Base-by-base conservation (phyloP, 2,329 filamentous ascomycete genomes). In the Hypoxylon sp. region DNA sequence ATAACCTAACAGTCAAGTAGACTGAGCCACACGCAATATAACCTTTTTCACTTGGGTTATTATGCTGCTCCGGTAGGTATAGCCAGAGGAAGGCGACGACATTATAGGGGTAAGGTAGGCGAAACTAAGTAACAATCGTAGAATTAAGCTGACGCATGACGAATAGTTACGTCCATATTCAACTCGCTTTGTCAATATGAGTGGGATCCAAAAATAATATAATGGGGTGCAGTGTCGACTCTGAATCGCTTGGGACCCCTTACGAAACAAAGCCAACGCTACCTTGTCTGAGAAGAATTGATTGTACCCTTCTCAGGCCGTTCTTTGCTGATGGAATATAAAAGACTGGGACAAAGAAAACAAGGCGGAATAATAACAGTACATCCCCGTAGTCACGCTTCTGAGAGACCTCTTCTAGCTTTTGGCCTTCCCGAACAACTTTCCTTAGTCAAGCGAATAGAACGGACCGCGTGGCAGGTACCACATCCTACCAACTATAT, bases 401-500 rank as follows among this genome's bases (percentile, higher is more conserved):
- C 7, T 10, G 44, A 25, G 14, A 31, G 6, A 3, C 1, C 4
- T 17, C 30, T 30, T 31, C 17, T 31, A 2, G 30, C 10, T 22
- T 35, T 64, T 40, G 33, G 44, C 51, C 35, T 64, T 46, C 53
- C 57, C 31, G 37, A 59, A 56, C 14, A 14, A 61, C 48, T 48
- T 31, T 64, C 53, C 7, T 61, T 64, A 46, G 6, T 44, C 20
- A 54, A 1, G 2, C 40, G n/a, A 25, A 53, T 30, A 30, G 2
- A 17, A 20, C 50, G 22, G 31, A 70, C 40, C 27, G 48, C 48
- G 64, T 70, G 61, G 64, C 68, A 64, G 64, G 68, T 49, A 67
- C 60, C 61, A 62, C 48, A 53, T 22, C 6, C 42, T 42, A 53
- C 20, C 3, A 50, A 22, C 49, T 30, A 14, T 11, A 22, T 17